phyloP scores from a whole-genome alignment of 179 eudicot species.

The Silene coronaria region DNA sequence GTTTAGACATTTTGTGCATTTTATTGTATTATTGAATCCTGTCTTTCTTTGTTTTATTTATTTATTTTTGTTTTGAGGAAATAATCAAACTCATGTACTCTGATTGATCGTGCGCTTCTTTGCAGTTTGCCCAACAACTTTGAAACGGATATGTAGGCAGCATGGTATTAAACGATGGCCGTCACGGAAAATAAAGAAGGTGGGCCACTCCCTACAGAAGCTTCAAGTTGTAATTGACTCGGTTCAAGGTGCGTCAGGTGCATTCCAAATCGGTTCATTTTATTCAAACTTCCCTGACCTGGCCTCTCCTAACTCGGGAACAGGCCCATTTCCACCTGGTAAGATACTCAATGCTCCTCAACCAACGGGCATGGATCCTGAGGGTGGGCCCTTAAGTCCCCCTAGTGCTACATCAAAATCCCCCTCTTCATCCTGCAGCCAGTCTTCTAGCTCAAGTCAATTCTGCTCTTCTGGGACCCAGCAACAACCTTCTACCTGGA shows the following conservation, averaged over 20 bases:
- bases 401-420: conserved; percentile 45
- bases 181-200: conserved; percentile 84
- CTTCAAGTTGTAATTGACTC: conserved; percentile 82
- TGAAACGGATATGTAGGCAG: conserved; percentile 91
- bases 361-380: conserved; percentile 31
- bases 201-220: conserved; percentile 78
- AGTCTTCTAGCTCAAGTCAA: conserved; percentile 65
- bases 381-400: conserved; percentile 28
- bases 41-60: background rate
- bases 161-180: conserved; percentile 96
- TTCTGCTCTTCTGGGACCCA: conserved; percentile 61
- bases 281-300: conserved; percentile 76
- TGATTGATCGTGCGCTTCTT: background rate
- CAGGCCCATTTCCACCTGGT: conserved; percentile 39
- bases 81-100: background rate
- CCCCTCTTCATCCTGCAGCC: conserved; percentile 68
- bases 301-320: conserved; percentile 57
- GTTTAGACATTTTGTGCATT: background rate
- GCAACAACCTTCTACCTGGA: conserved; percentile 34
- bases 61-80: background rate
- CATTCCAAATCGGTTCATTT: conserved; percentile 68
- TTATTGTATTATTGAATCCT: too few relatives aligned
- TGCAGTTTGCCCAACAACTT: conserved; percentile 94
- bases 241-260: conserved; percentile 75
- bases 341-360: conserved; percentile 31